These are phyloP conservation scores for Peronospora destructor DNA, from an alignment of 352 stramenopile genomes.

Conservation along the genomic window DNA sequence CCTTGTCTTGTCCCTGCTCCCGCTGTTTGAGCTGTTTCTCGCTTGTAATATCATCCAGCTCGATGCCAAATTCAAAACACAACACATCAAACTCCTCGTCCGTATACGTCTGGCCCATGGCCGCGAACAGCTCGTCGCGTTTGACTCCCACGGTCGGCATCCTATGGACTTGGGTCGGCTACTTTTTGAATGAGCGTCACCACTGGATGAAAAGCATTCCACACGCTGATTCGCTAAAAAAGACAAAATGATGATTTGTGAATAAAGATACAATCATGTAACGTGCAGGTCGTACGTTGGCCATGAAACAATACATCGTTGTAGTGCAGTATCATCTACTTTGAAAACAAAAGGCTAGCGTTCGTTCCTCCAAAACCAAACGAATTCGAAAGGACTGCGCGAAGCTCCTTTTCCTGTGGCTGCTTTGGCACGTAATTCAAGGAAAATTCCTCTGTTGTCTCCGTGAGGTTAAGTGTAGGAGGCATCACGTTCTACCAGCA, in stretches of 20 bases:
- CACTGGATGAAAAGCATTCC: constrained; percentile 12
- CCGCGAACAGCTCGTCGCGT: constrained; percentile 94
- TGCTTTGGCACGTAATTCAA: constrained; percentile 78
- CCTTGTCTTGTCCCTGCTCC: constrained; percentile 64
- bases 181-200: constrained; percentile 19
- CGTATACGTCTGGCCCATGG: constrained; percentile 95
- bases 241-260: background rate
- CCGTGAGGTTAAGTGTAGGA: constrained; percentile 90
- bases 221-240: constrained; percentile 1
- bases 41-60: constrained; percentile 91
- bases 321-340: constrained; percentile 24
- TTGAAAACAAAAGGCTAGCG: constrained; percentile 73
- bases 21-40: constrained; percentile 83
- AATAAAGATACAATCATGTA: background rate
- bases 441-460: constrained; percentile 70
- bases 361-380: constrained; percentile 98
- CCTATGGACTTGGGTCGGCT: constrained; percentile 2
- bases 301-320: too few species aligned
- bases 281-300: too few species aligned
- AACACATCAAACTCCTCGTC: constrained; percentile 99
- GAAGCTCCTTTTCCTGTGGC: constrained; percentile 64
- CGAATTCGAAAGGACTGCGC: constrained; percentile 90
- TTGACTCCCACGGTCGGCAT: constrained; percentile 98
- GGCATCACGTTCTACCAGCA: constrained; percentile 80
- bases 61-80: constrained; percentile 99